Conservation (phyloP, 2,329 filamentous ascomycete species). For the Cladophialophora exuberans region DNA sequence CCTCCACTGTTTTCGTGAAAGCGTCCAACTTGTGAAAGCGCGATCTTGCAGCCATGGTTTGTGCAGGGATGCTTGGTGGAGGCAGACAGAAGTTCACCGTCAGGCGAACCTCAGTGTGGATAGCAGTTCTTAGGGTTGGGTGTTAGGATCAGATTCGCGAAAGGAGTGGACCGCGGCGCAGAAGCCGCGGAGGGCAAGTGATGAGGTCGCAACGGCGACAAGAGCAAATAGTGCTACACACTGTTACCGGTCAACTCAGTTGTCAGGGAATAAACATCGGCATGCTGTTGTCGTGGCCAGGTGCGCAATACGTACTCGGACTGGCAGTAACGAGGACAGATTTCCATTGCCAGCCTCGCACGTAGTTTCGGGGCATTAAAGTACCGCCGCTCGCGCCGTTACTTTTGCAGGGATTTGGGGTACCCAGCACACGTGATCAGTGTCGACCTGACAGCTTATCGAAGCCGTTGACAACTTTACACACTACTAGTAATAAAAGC, state of each 20-base stretch:
- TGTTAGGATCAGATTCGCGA: no score
- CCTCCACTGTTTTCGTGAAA: slow-evolving; percentile 98
- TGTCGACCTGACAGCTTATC: no score
- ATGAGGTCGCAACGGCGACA: neutral
- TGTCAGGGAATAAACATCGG: neutral
- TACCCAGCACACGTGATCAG: no score
- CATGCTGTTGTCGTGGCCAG: neutral
- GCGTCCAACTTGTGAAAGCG: slow-evolving; percentile 96
- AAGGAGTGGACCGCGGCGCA: neutral
- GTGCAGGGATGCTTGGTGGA: neutral
- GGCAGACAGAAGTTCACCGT: no score
- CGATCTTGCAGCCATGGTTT: slow-evolving; percentile 80
- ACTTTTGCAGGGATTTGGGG: no score
- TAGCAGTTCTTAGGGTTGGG: no score
- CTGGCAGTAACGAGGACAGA: neutral
- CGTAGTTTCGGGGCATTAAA: no score
- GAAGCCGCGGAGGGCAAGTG: neutral
- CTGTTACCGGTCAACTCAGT: neutral
- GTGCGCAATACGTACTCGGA: neutral
- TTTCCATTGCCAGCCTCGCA: no score
- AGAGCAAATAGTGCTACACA: neutral
- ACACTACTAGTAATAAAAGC: no score
- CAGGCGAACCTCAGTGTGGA: no score
- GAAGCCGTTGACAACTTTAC: no score
- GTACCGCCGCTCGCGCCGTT: no score